Conservation (phyloP, 2,329 filamentous ascomycete species). For the Fusarium burgessii region DNA sequence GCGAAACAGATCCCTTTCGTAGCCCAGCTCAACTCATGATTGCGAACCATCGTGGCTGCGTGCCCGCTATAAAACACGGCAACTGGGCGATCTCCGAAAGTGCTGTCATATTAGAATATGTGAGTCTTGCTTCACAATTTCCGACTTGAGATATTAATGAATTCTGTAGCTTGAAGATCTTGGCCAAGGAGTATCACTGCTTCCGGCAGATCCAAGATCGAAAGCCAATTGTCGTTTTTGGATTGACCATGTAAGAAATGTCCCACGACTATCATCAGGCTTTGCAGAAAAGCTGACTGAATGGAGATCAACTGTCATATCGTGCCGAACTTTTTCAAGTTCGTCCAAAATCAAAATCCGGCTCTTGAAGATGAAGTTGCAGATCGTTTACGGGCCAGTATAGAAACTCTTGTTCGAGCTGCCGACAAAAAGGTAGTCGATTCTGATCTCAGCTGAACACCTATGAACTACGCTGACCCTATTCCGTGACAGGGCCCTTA, state of each 20-base stretch:
- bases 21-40: constrained; percentile 73
- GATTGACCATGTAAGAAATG: constrained; percentile 75
- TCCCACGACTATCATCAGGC: no score
- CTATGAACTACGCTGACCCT: not conserved
- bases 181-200: constrained; percentile 67
- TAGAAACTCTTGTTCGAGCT: constrained; percentile 64
- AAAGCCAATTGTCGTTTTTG: constrained; percentile 82
- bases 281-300: not conserved
- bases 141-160: not conserved
- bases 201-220: constrained; percentile 73
- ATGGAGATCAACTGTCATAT: constrained; percentile 78
- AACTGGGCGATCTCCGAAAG: constrained; percentile 88
- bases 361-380: constrained; percentile 69
- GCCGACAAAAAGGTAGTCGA: constrained; percentile 57
- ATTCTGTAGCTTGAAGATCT: constrained; percentile 76
- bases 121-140: constrained; percentile 53
- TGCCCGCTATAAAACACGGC: constrained; percentile 81
- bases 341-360: constrained; percentile 74
- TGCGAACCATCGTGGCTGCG: constrained; percentile 79
- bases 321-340: constrained; percentile 79
- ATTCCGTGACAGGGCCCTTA: constrained; percentile 68
- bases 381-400: constrained; percentile 72
- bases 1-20: constrained; percentile 84
- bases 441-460: not conserved
- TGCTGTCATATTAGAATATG: constrained; percentile 86